A percentile compares a stretch with the other conserved stretches of the same genome.
These are phyloP conservation scores for Suhomyces bolitotheri DNA, from an alignment of 1,139 yeast genomes.

Conservation along the genomic window DNA sequence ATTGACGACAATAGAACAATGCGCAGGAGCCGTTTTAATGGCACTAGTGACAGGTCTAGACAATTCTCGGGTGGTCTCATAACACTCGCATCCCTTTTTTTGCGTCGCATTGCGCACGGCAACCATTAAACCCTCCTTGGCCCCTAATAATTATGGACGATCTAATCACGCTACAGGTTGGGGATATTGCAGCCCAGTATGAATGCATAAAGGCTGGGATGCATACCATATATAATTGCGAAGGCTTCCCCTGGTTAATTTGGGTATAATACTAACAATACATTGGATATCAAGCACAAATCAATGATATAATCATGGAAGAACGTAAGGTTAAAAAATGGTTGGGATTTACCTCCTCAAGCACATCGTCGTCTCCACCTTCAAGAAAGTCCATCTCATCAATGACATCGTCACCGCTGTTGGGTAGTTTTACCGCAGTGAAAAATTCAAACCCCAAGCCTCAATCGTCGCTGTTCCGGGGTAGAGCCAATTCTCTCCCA, in stretches of 20 bases:
- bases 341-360: constrained; percentile 1
- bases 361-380: neutral
- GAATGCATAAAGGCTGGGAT: too few relatives aligned
- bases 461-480: constrained; percentile 1
- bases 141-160: neutral
- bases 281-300: too few relatives aligned
- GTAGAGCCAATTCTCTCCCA: constrained; percentile 6
- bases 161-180: neutral
- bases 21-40: neutral
- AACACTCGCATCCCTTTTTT: neutral
- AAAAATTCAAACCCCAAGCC: constrained; percentile 1
- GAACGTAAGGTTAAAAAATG: constrained; percentile 5
- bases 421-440: constrained; percentile 1
- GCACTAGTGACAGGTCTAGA: constrained; percentile 5
- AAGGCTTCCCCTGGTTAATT: too few relatives aligned
- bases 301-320: constrained; percentile 2
- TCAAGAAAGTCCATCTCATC: neutral
- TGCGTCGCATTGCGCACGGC: constrained; percentile 5
- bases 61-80: neutral
- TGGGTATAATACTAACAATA: too few relatives aligned
- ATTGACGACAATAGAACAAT: neutral
- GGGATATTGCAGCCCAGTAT: too few relatives aligned
- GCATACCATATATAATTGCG: too few relatives aligned
- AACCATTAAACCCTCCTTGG: neutral
- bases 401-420: neutral